Percentiles rank a stretch among this genome's conserved stretches.
Conservation (phyloP, 2,329 filamentous ascomycete genomes). For the Pseudogymnoascus sp. region DNA sequence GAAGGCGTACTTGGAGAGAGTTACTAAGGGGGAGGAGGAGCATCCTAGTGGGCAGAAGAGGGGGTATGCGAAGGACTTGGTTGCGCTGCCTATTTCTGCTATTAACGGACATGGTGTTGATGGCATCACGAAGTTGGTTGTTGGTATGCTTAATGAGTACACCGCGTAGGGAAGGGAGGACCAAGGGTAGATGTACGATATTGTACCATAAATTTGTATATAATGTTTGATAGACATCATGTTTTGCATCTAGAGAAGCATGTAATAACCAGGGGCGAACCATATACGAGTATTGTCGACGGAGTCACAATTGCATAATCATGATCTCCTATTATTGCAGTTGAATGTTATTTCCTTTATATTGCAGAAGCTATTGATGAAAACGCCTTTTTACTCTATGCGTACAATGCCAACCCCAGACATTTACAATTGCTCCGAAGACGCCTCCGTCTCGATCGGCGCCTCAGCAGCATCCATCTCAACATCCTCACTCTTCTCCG, state of each 20-base stretch:
- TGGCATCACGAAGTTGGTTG: conserved; percentile 62
- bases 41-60: conserved; percentile 65
- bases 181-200: background rate
- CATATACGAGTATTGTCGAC: background rate
- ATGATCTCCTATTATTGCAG: background rate
- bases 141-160: conserved; percentile 55
- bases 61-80: conserved; percentile 53
- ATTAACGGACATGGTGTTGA: conserved; percentile 80
- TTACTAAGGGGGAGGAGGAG: conserved; percentile 52
- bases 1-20: conserved; percentile 59
- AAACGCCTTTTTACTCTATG: conserved; percentile 9
- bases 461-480: conserved; percentile 11
- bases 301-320: background rate
- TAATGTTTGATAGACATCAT: conserved; percentile 4
- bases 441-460: background rate
- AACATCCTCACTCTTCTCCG: conserved; percentile 3
- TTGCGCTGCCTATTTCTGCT: conserved; percentile 79
- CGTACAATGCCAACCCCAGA: background rate
- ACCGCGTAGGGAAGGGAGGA: background rate
- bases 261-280: background rate
- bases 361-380: background rate
- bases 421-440: conserved; percentile 5
- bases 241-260: background rate
- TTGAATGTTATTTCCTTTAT: conserved; percentile 10
- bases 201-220: conserved; percentile 1